Evolutionary conservation across 2,329 filamentous ascomycete species (phyloP).

Genomic region (Fusarium sterilihyphosum): DNA sequence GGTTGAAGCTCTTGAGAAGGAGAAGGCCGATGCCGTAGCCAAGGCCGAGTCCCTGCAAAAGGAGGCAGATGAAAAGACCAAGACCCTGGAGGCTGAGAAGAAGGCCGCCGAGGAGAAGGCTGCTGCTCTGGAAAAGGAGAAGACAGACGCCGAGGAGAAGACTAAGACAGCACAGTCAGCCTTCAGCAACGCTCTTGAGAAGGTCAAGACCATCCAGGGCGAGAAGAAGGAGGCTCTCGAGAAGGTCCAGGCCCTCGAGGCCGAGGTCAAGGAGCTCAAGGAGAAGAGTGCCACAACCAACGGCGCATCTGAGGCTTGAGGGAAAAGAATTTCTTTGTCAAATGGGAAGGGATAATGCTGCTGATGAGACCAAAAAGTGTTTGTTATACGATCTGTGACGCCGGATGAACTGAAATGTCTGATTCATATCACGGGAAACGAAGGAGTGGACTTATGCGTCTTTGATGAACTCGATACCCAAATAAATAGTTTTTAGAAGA

Average conservation of each 20-base stretch:
- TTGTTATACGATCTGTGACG: slow-evolving; percentile 38
- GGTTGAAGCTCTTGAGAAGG: slow-evolving; percentile 26
- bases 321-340: background rate
- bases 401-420: slow-evolving; percentile 40
- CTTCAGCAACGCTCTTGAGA: slow-evolving; percentile 20
- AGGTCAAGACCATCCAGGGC: slow-evolving; percentile 13
- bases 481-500: slow-evolving; percentile 42
- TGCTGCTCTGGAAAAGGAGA: slow-evolving; percentile 14
- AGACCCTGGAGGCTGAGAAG: slow-evolving; percentile 13
- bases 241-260: slow-evolving; percentile 30
- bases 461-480: slow-evolving; percentile 47
- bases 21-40: slow-evolving; percentile 21
- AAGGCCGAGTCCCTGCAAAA: slow-evolving; percentile 9
- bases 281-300: slow-evolving; percentile 29
- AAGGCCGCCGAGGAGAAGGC: slow-evolving; percentile 5
- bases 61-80: slow-evolving; percentile 15
- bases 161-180: slow-evolving; percentile 21
- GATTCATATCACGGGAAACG: slow-evolving; percentile 44
- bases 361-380: slow-evolving; percentile 32
- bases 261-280: slow-evolving; percentile 34
- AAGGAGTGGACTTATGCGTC: slow-evolving; percentile 44
- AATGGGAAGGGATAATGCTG: slow-evolving; percentile 22
- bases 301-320: slow-evolving; percentile 30
- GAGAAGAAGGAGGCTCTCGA: slow-evolving; percentile 36
- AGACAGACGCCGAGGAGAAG: slow-evolving; percentile 29